A percentile compares a stretch with the other conserved stretches of the same genome.
Evolutionary conservation across 371 early-diverging fungal genomes (phyloP).

Genomic region (Mucor ambiguus): DNA sequence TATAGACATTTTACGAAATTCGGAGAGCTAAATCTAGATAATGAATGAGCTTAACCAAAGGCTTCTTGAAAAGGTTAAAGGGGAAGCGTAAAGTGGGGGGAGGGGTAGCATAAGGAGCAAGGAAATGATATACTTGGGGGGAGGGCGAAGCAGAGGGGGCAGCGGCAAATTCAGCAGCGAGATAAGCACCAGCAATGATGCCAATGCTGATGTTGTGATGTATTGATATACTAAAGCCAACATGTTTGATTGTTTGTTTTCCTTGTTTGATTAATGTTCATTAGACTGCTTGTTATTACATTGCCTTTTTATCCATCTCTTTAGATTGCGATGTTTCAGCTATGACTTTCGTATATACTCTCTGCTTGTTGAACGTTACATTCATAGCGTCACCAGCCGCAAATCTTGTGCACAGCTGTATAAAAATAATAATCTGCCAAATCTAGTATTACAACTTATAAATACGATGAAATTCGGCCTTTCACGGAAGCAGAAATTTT

Average conservation of each 20-base stretch:
- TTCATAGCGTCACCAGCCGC: slow-evolving; percentile 2
- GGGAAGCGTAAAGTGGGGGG: neutral
- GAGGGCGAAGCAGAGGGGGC: no score
- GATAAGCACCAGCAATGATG: neutral
- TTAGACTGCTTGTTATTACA: neutral
- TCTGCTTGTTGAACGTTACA: neutral
- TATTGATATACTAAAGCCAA: neutral
- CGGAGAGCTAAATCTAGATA: slow-evolving; percentile 14
- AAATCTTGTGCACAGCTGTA: neutral
- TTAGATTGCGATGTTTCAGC: neutral
- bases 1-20: slow-evolving; percentile 3
- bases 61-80: neutral
- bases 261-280: neutral
- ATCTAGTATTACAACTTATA: neutral
- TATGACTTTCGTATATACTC: neutral
- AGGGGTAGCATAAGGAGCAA: neutral
- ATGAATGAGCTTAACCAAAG: neutral
- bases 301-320: neutral
- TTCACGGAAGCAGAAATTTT: neutral
- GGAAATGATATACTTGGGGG: neutral
- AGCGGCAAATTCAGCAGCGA: neutral
- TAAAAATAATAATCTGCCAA: slow-evolving; percentile 1
- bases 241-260: neutral
- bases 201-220: neutral
- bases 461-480: neutral